Conservation (phyloP, 177 flowering plant species). For the Tripterygium wilfordii region DNA sequence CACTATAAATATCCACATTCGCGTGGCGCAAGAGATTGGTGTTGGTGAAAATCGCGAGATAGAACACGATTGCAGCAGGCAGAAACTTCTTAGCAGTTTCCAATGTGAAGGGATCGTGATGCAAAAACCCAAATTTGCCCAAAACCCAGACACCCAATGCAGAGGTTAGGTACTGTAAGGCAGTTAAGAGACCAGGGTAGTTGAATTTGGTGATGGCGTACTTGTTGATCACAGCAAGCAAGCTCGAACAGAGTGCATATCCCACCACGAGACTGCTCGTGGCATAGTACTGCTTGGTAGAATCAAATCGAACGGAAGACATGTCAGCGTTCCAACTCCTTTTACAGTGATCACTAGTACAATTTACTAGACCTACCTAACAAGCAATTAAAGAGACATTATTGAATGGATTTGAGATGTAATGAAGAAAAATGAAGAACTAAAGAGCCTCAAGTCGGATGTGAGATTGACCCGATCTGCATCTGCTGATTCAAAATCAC, state of each 20-base stretch:
- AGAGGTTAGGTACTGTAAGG: constrained; percentile 84
- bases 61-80: constrained; percentile 85
- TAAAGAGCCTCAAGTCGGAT: too few relatives aligned
- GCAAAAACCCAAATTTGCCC: constrained; percentile 66
- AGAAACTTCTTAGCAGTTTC: constrained; percentile 80
- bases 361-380: too few relatives aligned
- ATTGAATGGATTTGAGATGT: too few relatives aligned
- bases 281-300: constrained; percentile 54
- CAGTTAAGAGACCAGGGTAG: constrained; percentile 89
- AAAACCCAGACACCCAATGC: constrained; percentile 76
- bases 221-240: constrained; percentile 92
- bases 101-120: constrained; percentile 65
- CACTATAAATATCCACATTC: constrained; percentile 91
- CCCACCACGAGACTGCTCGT: constrained; percentile 74
- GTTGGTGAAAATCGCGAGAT: constrained; percentile 85
- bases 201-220: constrained; percentile 80
- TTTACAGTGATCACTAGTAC: too few relatives aligned
- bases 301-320: too few relatives aligned
- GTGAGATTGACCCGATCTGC: too few relatives aligned
- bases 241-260: constrained; percentile 84
- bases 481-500: too few relatives aligned
- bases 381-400: too few relatives aligned
- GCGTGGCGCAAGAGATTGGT: constrained; percentile 91
- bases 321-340: too few relatives aligned
- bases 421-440: too few relatives aligned